A percentile compares a stretch with the other conserved stretches of the same genome.
phyloP scores from a whole-genome alignment of 1,139 yeast genomes.

The Sugiyamaella japonica region DNA sequence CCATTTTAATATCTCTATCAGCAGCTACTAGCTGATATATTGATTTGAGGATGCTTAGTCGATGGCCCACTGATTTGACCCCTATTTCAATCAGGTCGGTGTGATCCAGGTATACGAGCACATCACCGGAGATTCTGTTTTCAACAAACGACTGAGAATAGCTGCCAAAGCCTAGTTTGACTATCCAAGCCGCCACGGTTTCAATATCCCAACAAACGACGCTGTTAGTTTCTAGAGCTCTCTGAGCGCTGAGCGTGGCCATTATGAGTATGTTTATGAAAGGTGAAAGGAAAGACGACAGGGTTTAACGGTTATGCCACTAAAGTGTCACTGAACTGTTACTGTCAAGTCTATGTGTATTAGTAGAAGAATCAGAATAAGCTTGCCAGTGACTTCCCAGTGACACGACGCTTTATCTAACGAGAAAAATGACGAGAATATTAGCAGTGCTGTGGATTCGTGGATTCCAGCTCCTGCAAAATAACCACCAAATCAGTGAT shows the following conservation, averaged over 20 bases:
- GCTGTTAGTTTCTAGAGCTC: not conserved
- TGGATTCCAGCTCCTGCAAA: too few species aligned
- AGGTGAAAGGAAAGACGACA: too few species aligned
- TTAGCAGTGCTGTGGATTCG: too few species aligned
- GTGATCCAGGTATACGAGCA: constrained; percentile 42
- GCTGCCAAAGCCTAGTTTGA: constrained; percentile 32
- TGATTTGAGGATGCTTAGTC: constrained; percentile 42
- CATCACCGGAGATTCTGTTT: constrained; percentile 45
- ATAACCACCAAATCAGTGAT: too few species aligned
- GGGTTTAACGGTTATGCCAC: too few species aligned
- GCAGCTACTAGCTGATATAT: constrained; percentile 37
- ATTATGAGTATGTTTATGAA: not conserved
- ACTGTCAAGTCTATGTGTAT: not conserved
- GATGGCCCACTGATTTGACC: constrained; percentile 44
- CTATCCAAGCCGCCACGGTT: constrained; percentile 35
- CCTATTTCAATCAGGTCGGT: constrained; percentile 46
- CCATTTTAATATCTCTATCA: constrained; percentile 35
- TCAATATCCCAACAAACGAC: constrained; percentile 36
- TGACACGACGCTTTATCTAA: not conserved
- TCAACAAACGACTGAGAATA: constrained; percentile 36
- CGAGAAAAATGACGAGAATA: too few species aligned
- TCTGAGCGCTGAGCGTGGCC: constrained; percentile 1
- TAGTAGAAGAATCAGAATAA: not conserved
- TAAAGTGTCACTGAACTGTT: too few species aligned
- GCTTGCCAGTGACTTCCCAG: not conserved